A percentile compares a stretch with the other conserved stretches of the same genome.
phyloP scores from a whole-genome alignment of 2,329 filamentous ascomycete species.

The Sporothrix globosa region DNA sequence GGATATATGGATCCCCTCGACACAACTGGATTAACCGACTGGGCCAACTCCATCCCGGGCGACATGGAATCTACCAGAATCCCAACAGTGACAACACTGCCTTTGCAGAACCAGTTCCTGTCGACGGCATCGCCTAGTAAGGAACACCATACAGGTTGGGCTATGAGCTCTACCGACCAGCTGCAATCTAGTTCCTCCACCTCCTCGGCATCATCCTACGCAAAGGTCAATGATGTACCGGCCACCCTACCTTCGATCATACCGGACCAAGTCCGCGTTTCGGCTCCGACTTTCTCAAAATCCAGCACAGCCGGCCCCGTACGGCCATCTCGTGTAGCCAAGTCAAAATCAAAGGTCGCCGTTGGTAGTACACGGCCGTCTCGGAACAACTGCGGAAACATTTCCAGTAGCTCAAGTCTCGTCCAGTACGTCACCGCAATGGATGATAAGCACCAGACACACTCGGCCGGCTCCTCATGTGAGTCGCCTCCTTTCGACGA shows the following conservation, averaged over 20 bases:
- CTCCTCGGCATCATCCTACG: not conserved
- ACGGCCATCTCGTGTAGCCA: not conserved
- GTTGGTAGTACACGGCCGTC: not conserved
- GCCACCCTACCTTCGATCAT: not conserved
- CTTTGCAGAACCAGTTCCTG: not conserved
- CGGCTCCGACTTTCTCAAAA: not conserved
- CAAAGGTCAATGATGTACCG: not conserved
- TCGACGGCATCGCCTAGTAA: not conserved
- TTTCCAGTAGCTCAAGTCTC: not conserved
- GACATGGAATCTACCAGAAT: not conserved
- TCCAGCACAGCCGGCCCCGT: not conserved
- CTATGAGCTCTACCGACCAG: not conserved
- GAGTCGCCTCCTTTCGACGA: not conserved
- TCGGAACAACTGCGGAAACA: not conserved
- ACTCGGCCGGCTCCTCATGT: constrained; percentile 30
- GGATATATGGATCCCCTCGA: constrained; percentile 27
- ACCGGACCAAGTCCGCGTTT: not conserved
- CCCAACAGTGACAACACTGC: not conserved
- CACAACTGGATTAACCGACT: constrained; percentile 26
- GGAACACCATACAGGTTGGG: not conserved
- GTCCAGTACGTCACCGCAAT: not conserved
- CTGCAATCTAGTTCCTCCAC: not conserved
- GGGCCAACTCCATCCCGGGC: constrained; percentile 21
- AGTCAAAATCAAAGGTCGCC: not conserved
- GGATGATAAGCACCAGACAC: constrained; percentile 19